Base-by-base conservation (phyloP, 1,284 basidiomycete genomes). In the Leccinum fuscescens region DNA sequence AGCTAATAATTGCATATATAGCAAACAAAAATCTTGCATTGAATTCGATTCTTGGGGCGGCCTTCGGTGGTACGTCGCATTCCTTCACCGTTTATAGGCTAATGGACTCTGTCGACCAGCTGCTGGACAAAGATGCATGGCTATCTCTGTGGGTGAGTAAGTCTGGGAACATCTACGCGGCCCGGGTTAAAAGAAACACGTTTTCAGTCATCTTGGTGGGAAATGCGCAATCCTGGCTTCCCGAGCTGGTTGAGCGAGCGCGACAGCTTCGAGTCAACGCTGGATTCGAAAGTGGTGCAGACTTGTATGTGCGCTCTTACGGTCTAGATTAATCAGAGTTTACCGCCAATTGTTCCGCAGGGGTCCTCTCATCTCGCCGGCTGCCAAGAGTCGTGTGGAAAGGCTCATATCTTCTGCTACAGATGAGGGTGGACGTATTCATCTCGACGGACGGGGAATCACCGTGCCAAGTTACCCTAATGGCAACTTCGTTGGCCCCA, bases 61-160 rank as follows among this genome's bases (percentile, higher is more conserved):
- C 96, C 2, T 98, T 98, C 69, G 96, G 96, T 62, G 89, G 89
- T 90, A 69, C 61, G 80, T 63, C n/a, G 24, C 37, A 39, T 59
- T 51, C 51, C 4, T 42, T 33, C 37, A 12, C 57, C 31, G 8
- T 55, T 70, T 57, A 75, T 79, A 54, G 71, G 76, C 74, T 71
- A 75, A 79, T 74, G 67, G 78, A 57, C 76, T 77, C 15, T 64
- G 79, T 80, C 71, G 74, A 72, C 78, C 59, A 84, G 96, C 96
- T 65, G 96, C 96, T 42, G 96, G 96, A 22, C 96, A 99, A 75
- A 86, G 96, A 58, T 98, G 96, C 79, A 96, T 96, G 94, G 94
- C 94, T 7, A 80, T 95, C 49, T 96, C 94, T 12, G 94, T 95
- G 53, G 89, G 91, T 89, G 65, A 67, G 83, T 77, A 17, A 37